phyloP scores from a whole-genome alignment of 768 basidiomycete genomes.

The Neoboletus subvelutipes region DNA sequence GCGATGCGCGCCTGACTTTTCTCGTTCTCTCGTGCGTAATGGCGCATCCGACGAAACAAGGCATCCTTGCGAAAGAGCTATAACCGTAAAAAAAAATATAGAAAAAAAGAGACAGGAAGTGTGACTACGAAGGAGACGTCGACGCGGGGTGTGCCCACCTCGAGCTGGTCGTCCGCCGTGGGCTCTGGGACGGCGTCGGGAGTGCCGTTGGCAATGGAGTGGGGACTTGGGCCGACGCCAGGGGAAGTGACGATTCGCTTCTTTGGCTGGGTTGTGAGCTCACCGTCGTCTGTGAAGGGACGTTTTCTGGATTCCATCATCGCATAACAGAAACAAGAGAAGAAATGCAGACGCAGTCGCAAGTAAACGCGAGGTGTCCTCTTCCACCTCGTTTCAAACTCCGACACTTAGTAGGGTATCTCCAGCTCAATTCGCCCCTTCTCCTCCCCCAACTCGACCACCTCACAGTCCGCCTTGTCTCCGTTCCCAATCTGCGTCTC shows the following conservation, averaged over 20 bases:
- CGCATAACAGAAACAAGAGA: slow-evolving; percentile 16
- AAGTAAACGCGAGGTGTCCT: slow-evolving; percentile 12
- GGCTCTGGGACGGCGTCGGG: slow-evolving; percentile 41
- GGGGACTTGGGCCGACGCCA: slow-evolving; percentile 50
- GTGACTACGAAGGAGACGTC: slow-evolving; percentile 24
- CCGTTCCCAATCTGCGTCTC: slow-evolving; percentile 92
- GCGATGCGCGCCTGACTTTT: slow-evolving; percentile 59
- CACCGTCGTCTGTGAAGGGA: slow-evolving; percentile 51
- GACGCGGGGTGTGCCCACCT: slow-evolving; percentile 46
- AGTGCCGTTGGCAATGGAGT: slow-evolving; percentile 39
- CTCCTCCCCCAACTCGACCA: slow-evolving; percentile 50
- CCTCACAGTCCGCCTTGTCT: slow-evolving; percentile 79
- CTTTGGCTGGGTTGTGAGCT: slow-evolving; percentile 45
- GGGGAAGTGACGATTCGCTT: slow-evolving; percentile 50
- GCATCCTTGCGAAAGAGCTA: slow-evolving; percentile 87
- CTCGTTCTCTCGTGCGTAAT: slow-evolving; percentile 75
- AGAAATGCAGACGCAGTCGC: slow-evolving; percentile 6
- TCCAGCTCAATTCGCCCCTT: not conserved
- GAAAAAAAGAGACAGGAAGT: slow-evolving; percentile 12
- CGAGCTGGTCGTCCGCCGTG: slow-evolving; percentile 55
- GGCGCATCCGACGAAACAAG: slow-evolving; percentile 79
- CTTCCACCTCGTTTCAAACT: slow-evolving; percentile 26
- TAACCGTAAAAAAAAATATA: slow-evolving; percentile 1
- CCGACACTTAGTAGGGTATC: slow-evolving; percentile 16
- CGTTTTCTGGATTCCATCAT: slow-evolving; percentile 63